Conservation (phyloP, 2,329 filamentous ascomycete genomes). For the Moelleriella libera region DNA sequence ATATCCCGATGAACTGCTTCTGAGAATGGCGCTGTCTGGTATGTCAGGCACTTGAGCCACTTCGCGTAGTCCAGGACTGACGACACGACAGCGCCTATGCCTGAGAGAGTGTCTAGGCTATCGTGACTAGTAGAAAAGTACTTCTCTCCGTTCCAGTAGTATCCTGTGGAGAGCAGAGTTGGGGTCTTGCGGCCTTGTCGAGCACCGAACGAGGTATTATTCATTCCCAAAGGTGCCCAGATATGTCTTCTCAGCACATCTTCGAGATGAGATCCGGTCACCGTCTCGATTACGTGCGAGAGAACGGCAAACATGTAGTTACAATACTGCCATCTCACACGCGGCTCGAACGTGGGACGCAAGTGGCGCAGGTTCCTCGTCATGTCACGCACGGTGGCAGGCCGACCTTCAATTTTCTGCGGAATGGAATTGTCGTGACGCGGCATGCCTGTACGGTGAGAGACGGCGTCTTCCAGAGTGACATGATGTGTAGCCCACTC, state of each 20-base stretch:
- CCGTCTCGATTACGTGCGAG: conserved; percentile 27
- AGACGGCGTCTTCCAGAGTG: conserved; percentile 38
- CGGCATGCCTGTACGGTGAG: conserved; percentile 35
- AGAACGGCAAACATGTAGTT: conserved; percentile 34
- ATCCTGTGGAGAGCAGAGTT: conserved; percentile 24
- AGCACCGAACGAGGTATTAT: conserved; percentile 17
- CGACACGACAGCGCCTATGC: conserved; percentile 27
- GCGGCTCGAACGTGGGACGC: conserved; percentile 25
- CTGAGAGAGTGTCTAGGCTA: conserved; percentile 7
- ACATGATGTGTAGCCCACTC: conserved; percentile 30
- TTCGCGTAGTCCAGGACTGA: conserved; percentile 34
- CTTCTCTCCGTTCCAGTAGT: conserved; percentile 17
- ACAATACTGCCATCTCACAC: conserved; percentile 31
- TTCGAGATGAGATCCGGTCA: conserved; percentile 21
- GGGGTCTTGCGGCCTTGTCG: conserved; percentile 1
- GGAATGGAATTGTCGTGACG: conserved; percentile 19
- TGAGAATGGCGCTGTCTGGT: conserved; percentile 11
- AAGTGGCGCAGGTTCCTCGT: conserved; percentile 30
- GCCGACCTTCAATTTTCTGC: conserved; percentile 14
- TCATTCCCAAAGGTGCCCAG: conserved; percentile 33
- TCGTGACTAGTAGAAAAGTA: neutral
- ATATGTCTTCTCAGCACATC: conserved; percentile 25
- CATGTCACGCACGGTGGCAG: conserved; percentile 16
- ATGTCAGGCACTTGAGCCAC: conserved; percentile 35
- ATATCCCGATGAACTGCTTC: conserved; percentile 13